These are phyloP conservation scores for Stephania yunnanensis DNA, from an alignment of 164 flowering plant genomes.

Conservation along the genomic window DNA sequence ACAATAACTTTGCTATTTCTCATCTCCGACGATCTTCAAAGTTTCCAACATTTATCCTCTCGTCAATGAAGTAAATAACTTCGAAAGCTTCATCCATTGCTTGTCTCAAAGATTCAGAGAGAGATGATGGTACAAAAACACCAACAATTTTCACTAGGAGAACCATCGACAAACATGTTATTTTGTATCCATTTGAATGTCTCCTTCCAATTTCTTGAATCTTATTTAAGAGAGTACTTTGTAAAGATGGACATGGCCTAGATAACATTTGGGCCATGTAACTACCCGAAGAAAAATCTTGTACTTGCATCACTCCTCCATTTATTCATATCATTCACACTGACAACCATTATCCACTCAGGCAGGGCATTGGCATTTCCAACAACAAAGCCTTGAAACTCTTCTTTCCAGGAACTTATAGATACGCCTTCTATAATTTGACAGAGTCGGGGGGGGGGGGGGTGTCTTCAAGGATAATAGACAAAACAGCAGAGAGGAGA, in stretches of 20 bases:
- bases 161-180: neutral
- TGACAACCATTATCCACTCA: no score
- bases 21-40: neutral
- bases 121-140: neutral
- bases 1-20: neutral
- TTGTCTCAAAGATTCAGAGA: neutral
- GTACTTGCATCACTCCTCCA: no score
- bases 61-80: neutral
- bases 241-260: neutral
- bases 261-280: neutral
- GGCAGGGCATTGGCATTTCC: no score
- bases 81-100: neutral
- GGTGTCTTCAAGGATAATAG: no score
- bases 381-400: no score
- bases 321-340: no score
- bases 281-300: no score
- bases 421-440: no score
- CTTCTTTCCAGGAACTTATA: no score
- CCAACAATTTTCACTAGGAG: neutral
- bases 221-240: neutral
- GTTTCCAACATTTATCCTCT: neutral
- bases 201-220: neutral
- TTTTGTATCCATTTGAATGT: no score
- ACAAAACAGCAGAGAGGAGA: no score
- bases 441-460: no score